Evolutionary conservation across 768 basidiomycete genomes (phyloP), one percentile per base, ranked within the genome.

Genomic region (Butyriboletus loyo): DNA sequence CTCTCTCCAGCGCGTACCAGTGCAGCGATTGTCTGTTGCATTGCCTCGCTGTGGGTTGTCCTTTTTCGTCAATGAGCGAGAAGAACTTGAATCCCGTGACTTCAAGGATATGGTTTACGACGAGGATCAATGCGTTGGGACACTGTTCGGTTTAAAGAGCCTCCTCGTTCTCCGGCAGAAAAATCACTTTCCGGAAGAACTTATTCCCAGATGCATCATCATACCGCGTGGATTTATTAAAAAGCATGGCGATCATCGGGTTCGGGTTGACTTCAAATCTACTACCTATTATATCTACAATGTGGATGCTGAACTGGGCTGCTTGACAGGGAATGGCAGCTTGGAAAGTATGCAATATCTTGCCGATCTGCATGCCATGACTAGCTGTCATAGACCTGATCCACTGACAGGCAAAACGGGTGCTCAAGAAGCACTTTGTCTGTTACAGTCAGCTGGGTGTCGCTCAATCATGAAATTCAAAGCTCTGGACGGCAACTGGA

Each of bases 381-480:
- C 72, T 0, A 72, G 72, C 30, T 67, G 68, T 36, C 65, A 64
- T 25, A 59, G 73, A 3, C 66, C 70, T 1, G 79, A 80, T 57
- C 75, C 76, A 0, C 61, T 80, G 35, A 75, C 73, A 0, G 54
- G 54, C 2, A 69, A 71, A 15, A 76, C 73, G 0, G 79, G 79
- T 10, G 67, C 69, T 4, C 69, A 75, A 41, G 68, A 76, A 50
- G 76, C 77, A 1, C 59, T 78, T 22, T 50, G 55, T 37, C 65
- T 71, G 77, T 9, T 40, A 15, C 39, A 24, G 8, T 40, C 39
- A 7, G 39, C 22, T 15, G 7, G 14, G 37, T 71, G 62, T 32
- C 63, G 59, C 34, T 77, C 78, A 3, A 77, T 77, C 48, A 69
- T 73, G 63, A 56, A 50, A 28, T 60, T 74, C 13, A 56, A 56